Evolutionary conservation across 148 eudicot species (phyloP).

Genomic region (Camellia japonica): DNA sequence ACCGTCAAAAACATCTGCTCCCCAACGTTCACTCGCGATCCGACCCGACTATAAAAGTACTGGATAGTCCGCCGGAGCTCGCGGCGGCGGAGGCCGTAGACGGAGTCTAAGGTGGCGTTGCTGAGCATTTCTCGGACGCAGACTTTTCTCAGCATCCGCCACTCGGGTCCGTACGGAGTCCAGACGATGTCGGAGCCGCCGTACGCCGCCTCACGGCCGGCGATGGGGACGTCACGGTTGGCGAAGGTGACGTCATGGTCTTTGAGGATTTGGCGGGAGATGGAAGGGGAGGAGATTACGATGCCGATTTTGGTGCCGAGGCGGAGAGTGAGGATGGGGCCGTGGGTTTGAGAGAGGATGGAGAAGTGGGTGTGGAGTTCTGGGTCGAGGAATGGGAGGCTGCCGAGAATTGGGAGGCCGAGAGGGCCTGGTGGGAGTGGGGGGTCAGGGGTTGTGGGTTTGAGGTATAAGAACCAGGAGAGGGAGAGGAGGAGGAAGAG

Average conservation of each 20-base stretch:
- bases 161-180: conserved; percentile 60
- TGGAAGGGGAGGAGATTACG: conserved; percentile 45
- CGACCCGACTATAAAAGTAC: conserved; percentile 29
- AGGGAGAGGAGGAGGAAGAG: not conserved
- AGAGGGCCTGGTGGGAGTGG: conserved; percentile 58
- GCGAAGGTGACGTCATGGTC: conserved; percentile 60
- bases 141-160: conserved; percentile 61
- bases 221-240: conserved; percentile 67
- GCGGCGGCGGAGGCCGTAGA: conserved; percentile 32
- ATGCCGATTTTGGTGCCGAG: conserved; percentile 57
- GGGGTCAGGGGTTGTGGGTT: conserved; percentile 6
- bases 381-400: conserved; percentile 60
- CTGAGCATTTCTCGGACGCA: conserved; percentile 65
- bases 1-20: conserved; percentile 53
- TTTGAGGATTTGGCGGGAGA: conserved; percentile 52
- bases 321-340: conserved; percentile 54
- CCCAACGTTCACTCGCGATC: conserved; percentile 37
- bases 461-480: conserved; percentile 2
- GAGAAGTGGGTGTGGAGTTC: conserved; percentile 68
- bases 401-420: conserved; percentile 58
- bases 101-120: conserved; percentile 39
- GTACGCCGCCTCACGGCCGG: conserved; percentile 38
- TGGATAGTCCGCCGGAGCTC: conserved; percentile 42
- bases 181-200: conserved; percentile 63
- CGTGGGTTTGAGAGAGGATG: conserved; percentile 40